phyloP scores from a whole-genome alignment of 2,329 filamentous ascomycete genomes.

The Paramyrothecium sp. region DNA sequence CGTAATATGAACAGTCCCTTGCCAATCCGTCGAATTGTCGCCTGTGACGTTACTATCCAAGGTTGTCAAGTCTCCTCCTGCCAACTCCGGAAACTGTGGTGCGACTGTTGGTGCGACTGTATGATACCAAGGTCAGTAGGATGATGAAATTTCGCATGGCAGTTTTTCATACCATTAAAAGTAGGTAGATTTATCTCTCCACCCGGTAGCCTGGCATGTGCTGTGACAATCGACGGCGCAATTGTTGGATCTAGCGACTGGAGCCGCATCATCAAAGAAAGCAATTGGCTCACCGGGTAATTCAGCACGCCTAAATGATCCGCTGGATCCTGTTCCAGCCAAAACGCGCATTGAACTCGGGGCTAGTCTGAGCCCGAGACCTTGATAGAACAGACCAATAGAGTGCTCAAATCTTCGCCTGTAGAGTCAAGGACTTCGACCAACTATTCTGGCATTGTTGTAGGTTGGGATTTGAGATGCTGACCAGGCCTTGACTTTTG shows the following conservation, averaged over 20 bases:
- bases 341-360: background rate
- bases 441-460: background rate
- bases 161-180: background rate
- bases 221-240: background rate
- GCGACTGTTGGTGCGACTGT: no score
- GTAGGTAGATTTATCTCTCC: background rate
- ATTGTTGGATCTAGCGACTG: background rate
- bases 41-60: background rate
- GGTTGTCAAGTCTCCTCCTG: background rate
- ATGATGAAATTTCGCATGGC: background rate
- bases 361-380: background rate
- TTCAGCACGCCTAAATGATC: background rate
- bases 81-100: background rate
- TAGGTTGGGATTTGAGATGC: background rate
- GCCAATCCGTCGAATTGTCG: background rate
- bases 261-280: background rate
- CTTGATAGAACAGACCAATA: background rate
- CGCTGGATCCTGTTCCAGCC: background rate
- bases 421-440: background rate
- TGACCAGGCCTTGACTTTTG: background rate
- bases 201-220: background rate
- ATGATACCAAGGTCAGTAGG: background rate
- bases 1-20: background rate
- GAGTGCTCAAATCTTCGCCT: background rate
- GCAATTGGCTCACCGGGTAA: background rate